Conservation (phyloP, 768 basidiomycete genomes). For the Podaxis rugospora region DNA sequence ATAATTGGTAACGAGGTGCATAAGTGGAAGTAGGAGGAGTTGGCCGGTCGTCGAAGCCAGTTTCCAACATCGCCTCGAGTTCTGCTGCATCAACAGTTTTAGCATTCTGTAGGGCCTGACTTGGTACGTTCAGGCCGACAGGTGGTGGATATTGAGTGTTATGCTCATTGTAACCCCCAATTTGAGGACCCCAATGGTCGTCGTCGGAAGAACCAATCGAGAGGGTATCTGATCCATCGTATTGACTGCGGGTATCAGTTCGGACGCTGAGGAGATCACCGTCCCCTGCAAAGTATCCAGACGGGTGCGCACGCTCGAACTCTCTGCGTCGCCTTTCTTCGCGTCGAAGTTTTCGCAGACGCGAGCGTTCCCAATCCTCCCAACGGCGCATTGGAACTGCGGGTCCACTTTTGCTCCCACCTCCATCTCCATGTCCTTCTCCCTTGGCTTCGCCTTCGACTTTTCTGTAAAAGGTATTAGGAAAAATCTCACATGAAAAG, state of each 20-base stretch:
- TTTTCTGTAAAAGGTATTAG: conserved; percentile 52
- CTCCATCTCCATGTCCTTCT: conserved; percentile 71
- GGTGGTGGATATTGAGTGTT: conserved; percentile 77
- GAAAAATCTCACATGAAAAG: conserved; percentile 6
- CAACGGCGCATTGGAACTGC: conserved; percentile 92
- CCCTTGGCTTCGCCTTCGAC: conserved; percentile 88
- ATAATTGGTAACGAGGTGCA: conserved; percentile 57
- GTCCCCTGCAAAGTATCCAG: conserved; percentile 59
- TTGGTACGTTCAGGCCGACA: conserved; percentile 52
- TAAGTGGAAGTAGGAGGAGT: conserved; percentile 43
- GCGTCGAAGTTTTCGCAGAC: conserved; percentile 84
- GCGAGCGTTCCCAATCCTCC: conserved; percentile 99
- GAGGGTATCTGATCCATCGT: conserved; percentile 75
- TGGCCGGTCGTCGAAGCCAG: conserved; percentile 77
- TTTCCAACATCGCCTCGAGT: conserved; percentile 89
- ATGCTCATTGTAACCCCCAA: conserved; percentile 93
- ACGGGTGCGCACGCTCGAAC: conserved; percentile 72
- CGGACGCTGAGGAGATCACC: conserved; percentile 55
- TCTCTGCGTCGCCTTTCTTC: conserved; percentile 81
- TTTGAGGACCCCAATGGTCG: conserved; percentile 93
- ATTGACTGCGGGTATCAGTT: conserved; percentile 55
- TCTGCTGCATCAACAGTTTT: conserved; percentile 65
- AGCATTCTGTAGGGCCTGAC: conserved; percentile 32
- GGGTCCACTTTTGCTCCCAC: conserved; percentile 43
- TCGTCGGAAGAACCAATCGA: conserved; percentile 88